phyloP scores from a whole-genome alignment of 345 rosid species.

The Microthlaspi erraticum region DNA sequence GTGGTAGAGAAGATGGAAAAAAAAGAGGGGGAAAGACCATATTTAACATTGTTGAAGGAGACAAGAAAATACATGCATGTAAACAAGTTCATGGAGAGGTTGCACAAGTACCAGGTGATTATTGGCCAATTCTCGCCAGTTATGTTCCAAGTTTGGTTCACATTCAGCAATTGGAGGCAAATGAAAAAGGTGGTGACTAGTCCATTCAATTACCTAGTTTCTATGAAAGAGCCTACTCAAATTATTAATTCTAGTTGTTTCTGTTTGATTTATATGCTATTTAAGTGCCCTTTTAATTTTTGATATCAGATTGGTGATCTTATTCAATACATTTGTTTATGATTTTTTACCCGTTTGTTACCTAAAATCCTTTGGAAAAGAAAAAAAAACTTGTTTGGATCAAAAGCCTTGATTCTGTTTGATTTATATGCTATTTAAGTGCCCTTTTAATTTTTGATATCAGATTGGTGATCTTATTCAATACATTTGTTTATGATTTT shows the following conservation, averaged over 20 bases:
- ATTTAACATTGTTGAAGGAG: background rate
- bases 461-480: no score
- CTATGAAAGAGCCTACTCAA: no score
- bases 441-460: no score
- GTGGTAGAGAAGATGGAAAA: background rate
- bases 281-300: no score
- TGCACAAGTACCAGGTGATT: background rate
- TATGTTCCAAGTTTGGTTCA: slow-evolving; percentile 9
- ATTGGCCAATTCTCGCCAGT: background rate
- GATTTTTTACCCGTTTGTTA: no score
- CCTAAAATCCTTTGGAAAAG: background rate
- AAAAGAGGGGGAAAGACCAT: background rate
- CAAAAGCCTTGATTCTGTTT: slow-evolving; percentile 16
- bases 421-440: no score
- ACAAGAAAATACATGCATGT: background rate
- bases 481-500: no score
- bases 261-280: no score
- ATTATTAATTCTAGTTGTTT: no score
- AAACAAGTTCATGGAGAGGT: background rate
- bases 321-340: no score
- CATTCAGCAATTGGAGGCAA: background rate
- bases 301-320: no score
- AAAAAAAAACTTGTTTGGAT: background rate
- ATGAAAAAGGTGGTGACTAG: background rate
- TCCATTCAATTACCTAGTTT: background rate